Conservation (phyloP, 140 eudicot species). For the Senecio squalidus region DNA sequence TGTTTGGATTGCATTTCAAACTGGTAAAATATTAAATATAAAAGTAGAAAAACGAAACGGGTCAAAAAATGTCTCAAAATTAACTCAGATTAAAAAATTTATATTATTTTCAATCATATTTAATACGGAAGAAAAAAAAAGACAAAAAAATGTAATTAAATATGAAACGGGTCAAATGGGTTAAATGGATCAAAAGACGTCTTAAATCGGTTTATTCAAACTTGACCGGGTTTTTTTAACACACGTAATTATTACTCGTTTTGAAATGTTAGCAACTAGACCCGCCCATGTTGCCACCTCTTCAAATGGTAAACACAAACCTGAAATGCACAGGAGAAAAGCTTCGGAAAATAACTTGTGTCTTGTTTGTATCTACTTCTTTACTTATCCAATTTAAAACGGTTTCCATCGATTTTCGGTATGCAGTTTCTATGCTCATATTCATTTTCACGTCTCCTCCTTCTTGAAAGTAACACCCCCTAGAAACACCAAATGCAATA, state of each 20-base stretch:
- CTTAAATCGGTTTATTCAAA: neutral
- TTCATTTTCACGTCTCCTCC: constrained; percentile 57
- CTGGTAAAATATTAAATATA: too few species aligned
- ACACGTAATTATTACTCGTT: neutral
- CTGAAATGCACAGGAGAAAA: constrained; percentile 96
- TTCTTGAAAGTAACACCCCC: constrained; percentile 95
- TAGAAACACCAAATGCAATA: constrained; percentile 19
- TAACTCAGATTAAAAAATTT: too few species aligned
- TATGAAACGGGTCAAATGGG: neutral
- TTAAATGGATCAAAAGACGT: neutral
- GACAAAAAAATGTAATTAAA: too few species aligned
- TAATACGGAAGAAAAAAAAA: too few species aligned
- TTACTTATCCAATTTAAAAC: constrained; percentile 52
- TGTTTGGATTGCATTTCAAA: too few species aligned
- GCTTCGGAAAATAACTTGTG: constrained; percentile 70
- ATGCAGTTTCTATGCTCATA: constrained; percentile 71
- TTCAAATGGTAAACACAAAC: constrained; percentile 22
- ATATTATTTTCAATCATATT: too few species aligned
- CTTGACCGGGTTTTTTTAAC: too few species aligned
- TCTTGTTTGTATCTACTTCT: constrained; percentile 57
- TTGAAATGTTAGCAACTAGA: neutral
- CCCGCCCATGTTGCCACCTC: neutral
- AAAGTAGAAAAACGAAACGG: too few species aligned
- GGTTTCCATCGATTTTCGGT: constrained; percentile 61
- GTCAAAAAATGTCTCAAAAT: too few species aligned